phyloP scores from a whole-genome alignment of 192 early-diverging fungal species.

The Coemansia sp. region DNA sequence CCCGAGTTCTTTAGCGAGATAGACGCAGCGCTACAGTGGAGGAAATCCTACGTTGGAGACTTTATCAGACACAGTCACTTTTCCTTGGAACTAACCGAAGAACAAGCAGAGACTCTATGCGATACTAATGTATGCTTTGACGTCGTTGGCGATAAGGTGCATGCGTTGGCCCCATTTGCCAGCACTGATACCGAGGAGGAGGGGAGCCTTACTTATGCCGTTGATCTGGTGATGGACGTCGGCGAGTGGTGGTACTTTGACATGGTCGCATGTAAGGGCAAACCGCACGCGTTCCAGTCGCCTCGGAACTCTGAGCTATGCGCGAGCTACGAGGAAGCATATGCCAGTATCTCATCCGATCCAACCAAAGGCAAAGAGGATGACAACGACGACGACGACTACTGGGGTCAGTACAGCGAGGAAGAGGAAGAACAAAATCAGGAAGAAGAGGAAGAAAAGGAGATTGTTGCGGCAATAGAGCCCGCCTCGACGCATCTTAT shows the following conservation, averaged over 20 bases:
- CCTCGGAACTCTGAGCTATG: neutral
- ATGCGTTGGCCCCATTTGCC: constrained; percentile 35
- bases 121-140: constrained; percentile 13
- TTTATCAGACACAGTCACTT: constrained; percentile 38
- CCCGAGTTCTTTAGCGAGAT: constrained; percentile 8
- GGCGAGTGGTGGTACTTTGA: constrained; percentile 35
- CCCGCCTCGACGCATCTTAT: neutral
- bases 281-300: neutral
- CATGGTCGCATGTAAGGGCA: neutral
- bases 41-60: constrained; percentile 14
- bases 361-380: neutral
- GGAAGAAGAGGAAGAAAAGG: neutral
- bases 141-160: constrained; percentile 6
- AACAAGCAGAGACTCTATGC: constrained; percentile 28
- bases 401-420: constrained; percentile 31
- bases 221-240: constrained; percentile 28
- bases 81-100: constrained; percentile 39
- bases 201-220: neutral
- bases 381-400: constrained; percentile 24
- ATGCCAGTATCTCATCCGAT: neutral
- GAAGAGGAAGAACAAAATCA: neutral
- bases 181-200: neutral
- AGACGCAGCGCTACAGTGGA: constrained; percentile 14
- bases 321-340: neutral
- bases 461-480: neutral